phyloP scores from a whole-genome alignment of 176 grass and related monocot species.

The Typha latifolia region DNA sequence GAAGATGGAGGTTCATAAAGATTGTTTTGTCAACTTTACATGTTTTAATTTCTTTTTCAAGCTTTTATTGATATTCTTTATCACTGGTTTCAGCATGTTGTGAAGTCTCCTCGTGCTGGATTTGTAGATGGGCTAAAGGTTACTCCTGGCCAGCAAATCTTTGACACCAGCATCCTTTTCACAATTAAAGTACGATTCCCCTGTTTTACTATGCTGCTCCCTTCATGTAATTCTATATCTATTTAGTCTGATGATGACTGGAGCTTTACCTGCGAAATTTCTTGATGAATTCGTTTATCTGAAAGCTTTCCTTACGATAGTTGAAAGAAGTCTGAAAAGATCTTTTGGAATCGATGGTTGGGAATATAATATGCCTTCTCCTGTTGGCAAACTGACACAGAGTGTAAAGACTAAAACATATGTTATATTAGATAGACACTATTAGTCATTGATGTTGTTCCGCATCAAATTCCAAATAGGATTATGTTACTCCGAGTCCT shows the following conservation, averaged over 20 bases:
- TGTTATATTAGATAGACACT: no score
- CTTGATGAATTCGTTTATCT: no score
- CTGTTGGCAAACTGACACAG: no score
- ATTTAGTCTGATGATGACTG: neutral
- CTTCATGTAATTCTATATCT: neutral
- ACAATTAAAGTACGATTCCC: slow-evolving; percentile 46
- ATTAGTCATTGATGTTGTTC: no score
- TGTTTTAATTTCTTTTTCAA: neutral
- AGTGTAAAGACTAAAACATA: no score
- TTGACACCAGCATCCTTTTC: slow-evolving; percentile 79
- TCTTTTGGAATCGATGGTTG: no score
- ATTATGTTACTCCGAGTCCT: no score
- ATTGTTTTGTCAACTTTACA: neutral
- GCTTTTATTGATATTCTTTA: neutral
- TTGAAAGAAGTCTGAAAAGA: no score
- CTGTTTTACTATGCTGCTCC: neutral
- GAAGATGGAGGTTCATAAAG: slow-evolving; percentile 84
- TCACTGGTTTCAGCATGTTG: slow-evolving; percentile 56
- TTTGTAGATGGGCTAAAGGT: slow-evolving; percentile 65
- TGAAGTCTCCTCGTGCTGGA: slow-evolving; percentile 62
- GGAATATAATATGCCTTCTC: no score
- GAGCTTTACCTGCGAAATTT: neutral
- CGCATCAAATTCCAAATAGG: no score
- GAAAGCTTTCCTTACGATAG: no score
- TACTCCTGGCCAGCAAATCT: slow-evolving; percentile 79